These are phyloP conservation scores for Chenopodium formosanum DNA, from an alignment of 148 eudicot genomes.

Conservation along the genomic window DNA sequence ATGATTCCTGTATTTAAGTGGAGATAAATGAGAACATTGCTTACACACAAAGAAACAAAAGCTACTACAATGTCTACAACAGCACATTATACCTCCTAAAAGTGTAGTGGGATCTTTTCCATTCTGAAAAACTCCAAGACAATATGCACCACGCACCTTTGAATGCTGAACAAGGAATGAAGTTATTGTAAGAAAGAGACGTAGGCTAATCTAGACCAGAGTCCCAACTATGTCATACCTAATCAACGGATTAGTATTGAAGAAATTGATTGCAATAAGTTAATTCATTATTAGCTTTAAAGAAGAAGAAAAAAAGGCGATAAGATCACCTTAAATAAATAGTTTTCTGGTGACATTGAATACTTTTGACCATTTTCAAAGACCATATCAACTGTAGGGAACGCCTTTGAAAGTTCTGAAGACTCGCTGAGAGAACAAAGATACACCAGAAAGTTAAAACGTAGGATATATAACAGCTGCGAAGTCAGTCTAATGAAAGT, in stretches of 20 bases:
- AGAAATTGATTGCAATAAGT: neutral
- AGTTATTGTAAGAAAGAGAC: neutral
- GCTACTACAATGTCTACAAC: neutral
- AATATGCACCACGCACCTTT: conserved; percentile 83
- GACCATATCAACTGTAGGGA: conserved; percentile 86
- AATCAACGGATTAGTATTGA: neutral
- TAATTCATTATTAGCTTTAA: neutral
- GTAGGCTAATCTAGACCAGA: neutral
- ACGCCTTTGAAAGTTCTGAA: conserved; percentile 60
- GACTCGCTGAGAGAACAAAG: conserved; percentile 50
- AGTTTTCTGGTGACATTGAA: conserved; percentile 85
- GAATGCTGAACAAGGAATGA: conserved; percentile 54
- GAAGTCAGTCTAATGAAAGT: neutral
- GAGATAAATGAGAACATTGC: neutral
- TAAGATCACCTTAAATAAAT: conserved; percentile 68
- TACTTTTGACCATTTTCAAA: conserved; percentile 69
- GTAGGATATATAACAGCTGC: neutral
- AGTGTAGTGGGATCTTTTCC: conserved; percentile 91
- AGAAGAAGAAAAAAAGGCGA: neutral
- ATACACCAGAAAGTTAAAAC: conserved; percentile 11
- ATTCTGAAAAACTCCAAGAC: conserved; percentile 89
- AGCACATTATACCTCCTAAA: conserved; percentile 68
- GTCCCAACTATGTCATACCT: conserved; percentile 1
- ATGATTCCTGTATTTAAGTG: conserved; percentile 53
- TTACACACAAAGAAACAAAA: neutral